Conservation (phyloP, 345 rosid genomes). For the Lenwebbia sp. region DNA sequence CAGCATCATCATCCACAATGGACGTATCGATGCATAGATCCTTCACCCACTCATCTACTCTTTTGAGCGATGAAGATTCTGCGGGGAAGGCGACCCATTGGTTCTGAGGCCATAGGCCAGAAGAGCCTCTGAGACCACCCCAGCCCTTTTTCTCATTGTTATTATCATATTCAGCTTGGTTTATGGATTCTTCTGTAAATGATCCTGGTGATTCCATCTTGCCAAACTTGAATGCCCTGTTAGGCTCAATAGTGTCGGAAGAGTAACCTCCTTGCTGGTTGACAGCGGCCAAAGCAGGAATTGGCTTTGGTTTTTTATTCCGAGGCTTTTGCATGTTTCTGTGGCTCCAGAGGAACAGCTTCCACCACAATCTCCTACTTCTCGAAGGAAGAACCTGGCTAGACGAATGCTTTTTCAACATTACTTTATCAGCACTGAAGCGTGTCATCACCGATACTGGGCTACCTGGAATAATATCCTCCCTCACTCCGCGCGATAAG, state of each 20-base stretch:
- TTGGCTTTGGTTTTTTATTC: constrained; percentile 23
- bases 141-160: constrained; percentile 3
- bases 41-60: constrained; percentile 83
- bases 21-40: constrained; percentile 33
- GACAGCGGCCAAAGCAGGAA: constrained; percentile 1
- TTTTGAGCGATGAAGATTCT: constrained; percentile 47
- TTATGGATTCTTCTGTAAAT: constrained; percentile 28
- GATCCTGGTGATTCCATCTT: constrained; percentile 35
- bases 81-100: constrained; percentile 82
- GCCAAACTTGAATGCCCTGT: constrained; percentile 15
- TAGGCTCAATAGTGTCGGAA: constrained; percentile 68
- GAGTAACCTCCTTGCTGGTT: constrained; percentile 78
- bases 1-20: constrained; percentile 17
- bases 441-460: constrained; percentile 42
- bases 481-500: constrained; percentile 1
- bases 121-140: constrained; percentile 25
- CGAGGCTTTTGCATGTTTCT: constrained; percentile 54
- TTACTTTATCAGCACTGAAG: constrained; percentile 78
- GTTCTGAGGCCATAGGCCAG: constrained; percentile 55
- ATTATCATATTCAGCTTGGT: constrained; percentile 4
- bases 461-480: constrained; percentile 14
- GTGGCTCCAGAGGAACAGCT: constrained; percentile 90
- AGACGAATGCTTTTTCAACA: constrained; percentile 86
- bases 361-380: constrained; percentile 79
- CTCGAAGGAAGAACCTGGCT: constrained; percentile 90